Percentiles rank a stretch among this genome's conserved stretches.
Evolutionary conservation across 306 rosid genomes (phyloP).

Genomic region (Dryas drummondii): DNA sequence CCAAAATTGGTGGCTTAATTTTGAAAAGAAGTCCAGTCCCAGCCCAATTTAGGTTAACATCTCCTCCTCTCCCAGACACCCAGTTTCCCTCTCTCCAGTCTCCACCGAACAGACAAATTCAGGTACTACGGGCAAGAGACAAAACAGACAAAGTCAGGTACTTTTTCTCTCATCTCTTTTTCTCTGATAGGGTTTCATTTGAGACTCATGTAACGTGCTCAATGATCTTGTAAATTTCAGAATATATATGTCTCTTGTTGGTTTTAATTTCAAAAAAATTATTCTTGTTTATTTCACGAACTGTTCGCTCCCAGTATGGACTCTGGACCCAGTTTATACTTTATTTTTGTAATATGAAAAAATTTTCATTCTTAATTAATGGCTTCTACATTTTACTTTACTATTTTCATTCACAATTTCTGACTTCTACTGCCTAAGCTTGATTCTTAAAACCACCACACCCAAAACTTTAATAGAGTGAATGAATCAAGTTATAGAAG

Average conservation of each 20-base stretch:
- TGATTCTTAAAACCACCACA: too few species aligned
- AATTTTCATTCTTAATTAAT: not conserved
- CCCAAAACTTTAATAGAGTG: not conserved
- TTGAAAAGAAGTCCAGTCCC: too few species aligned
- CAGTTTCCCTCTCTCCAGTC: not conserved
- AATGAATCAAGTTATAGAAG: not conserved
- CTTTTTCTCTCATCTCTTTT: not conserved
- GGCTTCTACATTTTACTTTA: not conserved
- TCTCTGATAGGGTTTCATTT: not conserved
- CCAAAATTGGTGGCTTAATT: too few species aligned
- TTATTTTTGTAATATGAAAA: not conserved
- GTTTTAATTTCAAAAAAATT: slow-evolving; percentile 1
- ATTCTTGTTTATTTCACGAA: not conserved
- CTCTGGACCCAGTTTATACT: not conserved
- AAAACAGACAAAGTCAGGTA: not conserved
- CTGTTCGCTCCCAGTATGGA: not conserved
- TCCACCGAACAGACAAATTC: not conserved
- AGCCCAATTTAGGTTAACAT: too few species aligned
- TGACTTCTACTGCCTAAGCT: not conserved
- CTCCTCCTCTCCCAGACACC: not conserved
- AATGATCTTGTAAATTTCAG: not conserved
- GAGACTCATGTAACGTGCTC: not conserved
- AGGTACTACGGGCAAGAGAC: too few species aligned
- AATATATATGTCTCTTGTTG: too few species aligned
- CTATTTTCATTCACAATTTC: not conserved